A percentile compares a stretch with the other conserved stretches of the same genome.
Conservation (phyloP, 2,329 filamentous ascomycete species). For the Beauveria rudraprayagi region DNA sequence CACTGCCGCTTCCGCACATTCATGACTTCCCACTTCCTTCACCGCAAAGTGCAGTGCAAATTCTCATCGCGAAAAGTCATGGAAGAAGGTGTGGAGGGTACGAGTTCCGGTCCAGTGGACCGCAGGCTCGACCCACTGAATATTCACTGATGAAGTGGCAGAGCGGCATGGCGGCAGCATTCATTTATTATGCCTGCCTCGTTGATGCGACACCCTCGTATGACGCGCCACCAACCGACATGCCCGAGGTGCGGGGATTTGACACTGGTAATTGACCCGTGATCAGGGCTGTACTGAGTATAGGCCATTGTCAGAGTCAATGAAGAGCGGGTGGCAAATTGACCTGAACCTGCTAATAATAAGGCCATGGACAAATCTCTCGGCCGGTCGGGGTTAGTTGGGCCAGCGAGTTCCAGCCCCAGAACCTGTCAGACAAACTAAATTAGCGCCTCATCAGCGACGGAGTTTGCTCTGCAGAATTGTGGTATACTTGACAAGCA, state of each 20-base stretch:
- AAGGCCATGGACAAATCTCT: not conserved
- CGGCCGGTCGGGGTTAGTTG: not conserved
- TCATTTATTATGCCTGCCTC: too few species aligned
- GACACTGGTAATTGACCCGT: not conserved
- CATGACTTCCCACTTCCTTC: too few species aligned
- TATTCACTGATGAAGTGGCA: not conserved
- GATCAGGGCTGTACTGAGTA: too few species aligned
- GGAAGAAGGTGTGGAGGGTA: not conserved
- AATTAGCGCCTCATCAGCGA: not conserved
- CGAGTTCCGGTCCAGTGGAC: not conserved
- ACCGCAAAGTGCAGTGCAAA: too few species aligned
- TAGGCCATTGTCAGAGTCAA: not conserved
- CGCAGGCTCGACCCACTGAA: not conserved
- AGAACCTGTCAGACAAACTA: not conserved
- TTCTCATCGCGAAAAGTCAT: not conserved
- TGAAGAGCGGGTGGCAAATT: too few species aligned
- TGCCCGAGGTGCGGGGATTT: not conserved
- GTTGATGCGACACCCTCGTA: not conserved
- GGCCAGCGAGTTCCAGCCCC: not conserved
- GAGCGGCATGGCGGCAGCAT: not conserved
- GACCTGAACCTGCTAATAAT: too few species aligned
- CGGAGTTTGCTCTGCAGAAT: not conserved
- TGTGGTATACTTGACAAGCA: not conserved
- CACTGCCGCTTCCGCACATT: not conserved
- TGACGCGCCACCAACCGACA: too few species aligned